phyloP scores from a whole-genome alignment of 306 rosid genomes.

The Biancaea sappan region DNA sequence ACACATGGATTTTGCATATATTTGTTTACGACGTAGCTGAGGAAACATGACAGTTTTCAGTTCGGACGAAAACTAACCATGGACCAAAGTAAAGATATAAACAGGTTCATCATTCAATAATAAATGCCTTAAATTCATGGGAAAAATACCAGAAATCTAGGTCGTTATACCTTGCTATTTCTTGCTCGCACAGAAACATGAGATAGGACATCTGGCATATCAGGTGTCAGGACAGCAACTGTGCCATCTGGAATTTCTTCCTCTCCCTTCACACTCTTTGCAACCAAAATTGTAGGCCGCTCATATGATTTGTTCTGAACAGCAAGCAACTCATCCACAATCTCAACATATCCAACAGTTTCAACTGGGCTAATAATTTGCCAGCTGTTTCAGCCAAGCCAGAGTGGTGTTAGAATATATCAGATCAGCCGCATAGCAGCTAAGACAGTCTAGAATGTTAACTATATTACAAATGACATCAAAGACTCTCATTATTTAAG shows the following conservation, averaged over 20 bases:
- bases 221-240: constrained; percentile 97
- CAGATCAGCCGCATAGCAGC: constrained; percentile 14
- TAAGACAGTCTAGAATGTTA: constrained; percentile 18
- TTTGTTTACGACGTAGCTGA: constrained; percentile 14
- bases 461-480: constrained; percentile 31
- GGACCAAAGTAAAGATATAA: constrained; percentile 27
- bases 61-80: constrained; percentile 19
- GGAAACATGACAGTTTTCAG: constrained; percentile 14
- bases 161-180: constrained; percentile 75
- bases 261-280: constrained; percentile 87
- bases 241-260: constrained; percentile 99
- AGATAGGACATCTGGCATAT: constrained; percentile 98
- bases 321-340: constrained; percentile 85
- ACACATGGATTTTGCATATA: not conserved
- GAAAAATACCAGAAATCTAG: constrained; percentile 26
- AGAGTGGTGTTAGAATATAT: constrained; percentile 45
- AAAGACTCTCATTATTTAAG: constrained; percentile 14
- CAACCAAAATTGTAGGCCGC: constrained; percentile 90
- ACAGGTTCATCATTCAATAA: constrained; percentile 16
- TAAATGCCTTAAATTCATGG: constrained; percentile 26
- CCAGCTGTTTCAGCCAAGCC: constrained; percentile 72
- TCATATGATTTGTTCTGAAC: constrained; percentile 85
- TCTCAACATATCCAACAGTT: constrained; percentile 82
- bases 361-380: constrained; percentile 97
- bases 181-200: constrained; percentile 99